Conservation (phyloP, 768 basidiomycete species). For the Macrolepiota albuminosa region DNA sequence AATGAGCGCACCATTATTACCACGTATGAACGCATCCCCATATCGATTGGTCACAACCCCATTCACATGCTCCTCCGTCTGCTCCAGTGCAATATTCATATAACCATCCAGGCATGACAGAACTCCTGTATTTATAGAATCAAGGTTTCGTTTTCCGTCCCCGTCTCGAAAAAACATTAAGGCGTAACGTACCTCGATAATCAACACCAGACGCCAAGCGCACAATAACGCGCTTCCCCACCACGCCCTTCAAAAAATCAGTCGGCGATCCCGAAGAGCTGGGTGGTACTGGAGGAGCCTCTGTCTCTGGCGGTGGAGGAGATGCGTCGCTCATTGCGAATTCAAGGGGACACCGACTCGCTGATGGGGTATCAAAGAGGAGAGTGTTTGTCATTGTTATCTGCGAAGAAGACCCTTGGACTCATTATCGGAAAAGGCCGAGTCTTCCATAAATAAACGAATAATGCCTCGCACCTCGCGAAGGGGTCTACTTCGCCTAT, state of each 20-base stretch:
- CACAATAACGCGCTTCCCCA: conserved; percentile 94
- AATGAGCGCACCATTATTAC: conserved; percentile 72
- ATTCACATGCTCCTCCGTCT: conserved; percentile 93
- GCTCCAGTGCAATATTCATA: conserved; percentile 98
- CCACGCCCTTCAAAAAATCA: conserved; percentile 91
- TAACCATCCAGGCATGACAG: conserved; percentile 96
- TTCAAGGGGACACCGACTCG: background rate
- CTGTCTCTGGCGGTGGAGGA: conserved; percentile 29
- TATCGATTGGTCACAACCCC: conserved; percentile 85
- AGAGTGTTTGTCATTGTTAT: background rate
- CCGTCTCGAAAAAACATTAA: background rate
- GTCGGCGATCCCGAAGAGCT: conserved; percentile 75
- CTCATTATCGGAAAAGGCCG: background rate
- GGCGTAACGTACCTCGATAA: conserved; percentile 67
- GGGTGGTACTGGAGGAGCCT: conserved; percentile 46
- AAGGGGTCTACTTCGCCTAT: too few species aligned
- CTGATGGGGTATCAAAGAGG: too few species aligned
- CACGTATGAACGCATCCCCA: conserved; percentile 93
- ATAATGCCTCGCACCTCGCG: too few species aligned
- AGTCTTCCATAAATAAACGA: background rate
- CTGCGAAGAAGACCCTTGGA: background rate
- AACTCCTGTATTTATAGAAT: conserved; percentile 49
- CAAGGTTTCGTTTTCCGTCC: background rate
- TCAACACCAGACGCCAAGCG: conserved; percentile 89
- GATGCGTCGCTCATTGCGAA: conserved; percentile 16